Percentiles rank a stretch among this genome's conserved stretches.
These are phyloP conservation scores for Aegilops longissima DNA, from an alignment of 176 grass and related monocot species.

Conservation along the genomic window DNA sequence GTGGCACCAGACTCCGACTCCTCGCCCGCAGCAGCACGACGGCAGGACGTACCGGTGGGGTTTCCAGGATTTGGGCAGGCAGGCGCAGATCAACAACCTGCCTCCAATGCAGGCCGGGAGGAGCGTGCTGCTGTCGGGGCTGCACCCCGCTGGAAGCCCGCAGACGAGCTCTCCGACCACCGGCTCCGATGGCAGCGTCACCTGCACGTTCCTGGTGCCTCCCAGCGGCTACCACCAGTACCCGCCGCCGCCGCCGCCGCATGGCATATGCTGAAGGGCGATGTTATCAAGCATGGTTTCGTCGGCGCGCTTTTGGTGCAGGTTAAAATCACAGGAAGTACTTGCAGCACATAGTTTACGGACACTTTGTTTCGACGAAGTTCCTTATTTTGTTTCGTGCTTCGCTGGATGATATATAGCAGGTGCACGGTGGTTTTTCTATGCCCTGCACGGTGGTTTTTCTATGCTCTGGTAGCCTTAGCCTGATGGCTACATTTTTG, in stretches of 20 bases:
- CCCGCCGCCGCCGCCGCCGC: background rate
- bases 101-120: background rate
- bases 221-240: background rate
- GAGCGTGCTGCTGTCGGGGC: background rate
- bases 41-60: conserved; percentile 22
- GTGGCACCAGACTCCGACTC: background rate
- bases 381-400: conserved; percentile 1
- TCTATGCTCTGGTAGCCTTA: background rate
- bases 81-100: background rate
- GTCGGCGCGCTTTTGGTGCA: background rate
- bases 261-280: conserved; percentile 3
- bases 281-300: background rate
- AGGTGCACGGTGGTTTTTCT: too few species aligned
- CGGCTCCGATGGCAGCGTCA: conserved; percentile 26
- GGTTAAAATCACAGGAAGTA: background rate
- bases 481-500: too few species aligned
- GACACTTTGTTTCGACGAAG: background rate
- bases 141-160: background rate
- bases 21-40: background rate
- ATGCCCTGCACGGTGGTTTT: background rate
- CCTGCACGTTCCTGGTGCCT: background rate
- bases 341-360: background rate
- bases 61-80: background rate
- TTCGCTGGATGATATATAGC: background rate
- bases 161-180: conserved; percentile 15